These are phyloP conservation scores for Bryoerythrophyllum caledonicum DNA, from an alignment of 225 moss, liverwort and hornwort species.

Conservation along the genomic window DNA sequence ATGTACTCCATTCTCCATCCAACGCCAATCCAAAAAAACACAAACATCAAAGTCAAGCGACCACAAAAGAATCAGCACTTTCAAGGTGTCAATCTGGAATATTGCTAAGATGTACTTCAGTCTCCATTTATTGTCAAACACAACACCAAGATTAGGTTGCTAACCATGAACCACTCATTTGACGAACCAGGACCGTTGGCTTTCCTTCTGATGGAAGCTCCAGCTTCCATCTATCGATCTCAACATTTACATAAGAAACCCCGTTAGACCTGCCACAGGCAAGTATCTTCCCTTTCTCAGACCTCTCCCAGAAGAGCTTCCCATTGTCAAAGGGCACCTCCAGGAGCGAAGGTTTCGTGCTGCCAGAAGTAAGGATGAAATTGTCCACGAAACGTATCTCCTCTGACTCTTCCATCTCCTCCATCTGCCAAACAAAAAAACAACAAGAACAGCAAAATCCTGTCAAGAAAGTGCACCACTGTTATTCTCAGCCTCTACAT, in stretches of 20 bases:
- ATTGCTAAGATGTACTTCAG: neutral
- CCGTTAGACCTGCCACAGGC: slow-evolving; percentile 41
- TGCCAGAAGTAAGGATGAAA: slow-evolving; percentile 36
- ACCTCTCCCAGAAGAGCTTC: slow-evolving; percentile 33
- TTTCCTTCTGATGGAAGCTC: slow-evolving; percentile 41
- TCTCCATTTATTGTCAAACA: neutral
- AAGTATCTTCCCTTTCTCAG: slow-evolving; percentile 18
- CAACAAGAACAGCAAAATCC: neutral
- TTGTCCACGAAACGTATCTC: slow-evolving; percentile 31
- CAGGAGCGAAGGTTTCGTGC: slow-evolving; percentile 29
- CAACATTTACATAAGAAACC: slow-evolving; percentile 1
- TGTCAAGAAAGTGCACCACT: neutral
- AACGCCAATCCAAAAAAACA: too few species aligned
- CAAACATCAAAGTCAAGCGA: too few species aligned
- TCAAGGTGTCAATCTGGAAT: neutral
- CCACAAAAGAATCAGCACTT: too few species aligned
- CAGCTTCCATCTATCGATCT: slow-evolving; percentile 51
- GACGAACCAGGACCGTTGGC: slow-evolving; percentile 44
- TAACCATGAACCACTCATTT: slow-evolving; percentile 47
- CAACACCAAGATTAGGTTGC: slow-evolving; percentile 4
- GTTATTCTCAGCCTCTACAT: neutral
- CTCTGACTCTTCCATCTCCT: slow-evolving; percentile 5
- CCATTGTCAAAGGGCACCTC: slow-evolving; percentile 42
- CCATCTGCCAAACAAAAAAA: slow-evolving; percentile 14
- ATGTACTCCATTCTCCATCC: too few species aligned